Conservation (phyloP, 495 filamentous ascomycete genomes). For the Zalerion maritima region DNA sequence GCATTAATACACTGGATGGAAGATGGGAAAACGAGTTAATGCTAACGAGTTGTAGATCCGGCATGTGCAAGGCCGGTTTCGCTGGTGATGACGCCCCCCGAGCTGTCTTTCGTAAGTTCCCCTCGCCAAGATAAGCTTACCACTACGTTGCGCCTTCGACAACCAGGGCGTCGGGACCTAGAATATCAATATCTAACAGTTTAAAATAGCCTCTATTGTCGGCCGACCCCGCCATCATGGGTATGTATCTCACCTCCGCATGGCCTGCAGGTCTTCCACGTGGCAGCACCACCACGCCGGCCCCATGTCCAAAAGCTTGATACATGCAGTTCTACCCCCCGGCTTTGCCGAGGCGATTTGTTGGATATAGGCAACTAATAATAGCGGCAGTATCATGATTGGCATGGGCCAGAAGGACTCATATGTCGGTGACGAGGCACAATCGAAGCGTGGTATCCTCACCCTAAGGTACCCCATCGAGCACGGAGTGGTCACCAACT, state of each 20-base stretch:
- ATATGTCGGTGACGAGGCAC: constrained; percentile 98
- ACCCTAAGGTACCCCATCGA: constrained; percentile 98
- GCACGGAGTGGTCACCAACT: constrained; percentile 99
- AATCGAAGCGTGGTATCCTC: constrained; percentile 98
- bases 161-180: constrained; percentile 3
- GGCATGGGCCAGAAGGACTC: constrained; percentile 99
- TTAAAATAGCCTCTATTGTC: constrained; percentile 78
- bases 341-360: neutral
- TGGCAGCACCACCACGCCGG: neutral
- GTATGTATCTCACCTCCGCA: constrained; percentile 40
- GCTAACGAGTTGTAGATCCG: constrained; percentile 66
- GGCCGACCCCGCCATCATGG: constrained; percentile 99
- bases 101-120: constrained; percentile 98
- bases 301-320: neutral
- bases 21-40: constrained; percentile 5
- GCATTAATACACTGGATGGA: constrained; percentile 6
- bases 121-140: constrained; percentile 18
- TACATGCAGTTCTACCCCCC: constrained; percentile 9
- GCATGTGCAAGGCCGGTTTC: constrained; percentile 99
- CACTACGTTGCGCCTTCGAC: constrained; percentile 12
- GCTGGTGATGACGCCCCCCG: constrained; percentile 99
- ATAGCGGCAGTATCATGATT: constrained; percentile 84
- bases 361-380: constrained; percentile 18
- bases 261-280: constrained; percentile 3
- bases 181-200: constrained; percentile 14